Conservation (phyloP, 192 early-diverging fungal species). For the Coemansia sp. region DNA sequence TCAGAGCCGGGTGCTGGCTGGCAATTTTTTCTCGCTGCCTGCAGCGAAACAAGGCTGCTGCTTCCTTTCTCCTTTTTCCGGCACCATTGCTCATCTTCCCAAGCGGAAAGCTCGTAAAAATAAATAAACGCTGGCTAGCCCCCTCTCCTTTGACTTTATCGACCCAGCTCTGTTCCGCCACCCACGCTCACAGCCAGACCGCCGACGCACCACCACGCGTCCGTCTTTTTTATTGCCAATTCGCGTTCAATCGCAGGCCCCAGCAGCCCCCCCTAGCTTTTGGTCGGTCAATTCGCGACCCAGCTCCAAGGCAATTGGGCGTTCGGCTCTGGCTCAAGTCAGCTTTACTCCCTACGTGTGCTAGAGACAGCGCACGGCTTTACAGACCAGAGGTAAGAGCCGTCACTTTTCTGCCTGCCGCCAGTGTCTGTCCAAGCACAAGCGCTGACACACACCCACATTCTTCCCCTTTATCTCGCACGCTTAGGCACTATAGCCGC, state of each 20-base stretch:
- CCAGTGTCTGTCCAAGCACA: background rate
- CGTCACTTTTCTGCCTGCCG: background rate
- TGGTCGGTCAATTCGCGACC: too few relatives aligned
- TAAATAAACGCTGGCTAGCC: background rate
- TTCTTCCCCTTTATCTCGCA: background rate
- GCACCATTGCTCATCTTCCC: background rate
- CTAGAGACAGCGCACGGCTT: too few relatives aligned
- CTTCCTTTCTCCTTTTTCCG: background rate
- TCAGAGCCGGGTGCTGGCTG: too few relatives aligned
- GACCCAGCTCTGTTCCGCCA: background rate
- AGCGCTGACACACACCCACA: background rate
- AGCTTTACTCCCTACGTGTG: too few relatives aligned
- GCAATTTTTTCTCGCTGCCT: background rate
- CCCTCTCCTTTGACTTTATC: background rate
- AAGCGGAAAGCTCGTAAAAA: background rate
- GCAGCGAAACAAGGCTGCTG: background rate
- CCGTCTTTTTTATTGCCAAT: background rate
- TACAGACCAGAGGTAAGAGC: background rate
- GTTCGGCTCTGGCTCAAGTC: too few relatives aligned
- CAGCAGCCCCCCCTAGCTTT: too few relatives aligned
- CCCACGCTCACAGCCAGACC: background rate
- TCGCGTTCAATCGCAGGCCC: too few relatives aligned
- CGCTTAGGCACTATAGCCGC: background rate
- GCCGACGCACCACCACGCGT: background rate
- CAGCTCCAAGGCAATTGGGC: too few relatives aligned